Evolutionary conservation across 73 alveolate genomes (phyloP).

Genomic region (Paramecium sonneborni): DNA sequence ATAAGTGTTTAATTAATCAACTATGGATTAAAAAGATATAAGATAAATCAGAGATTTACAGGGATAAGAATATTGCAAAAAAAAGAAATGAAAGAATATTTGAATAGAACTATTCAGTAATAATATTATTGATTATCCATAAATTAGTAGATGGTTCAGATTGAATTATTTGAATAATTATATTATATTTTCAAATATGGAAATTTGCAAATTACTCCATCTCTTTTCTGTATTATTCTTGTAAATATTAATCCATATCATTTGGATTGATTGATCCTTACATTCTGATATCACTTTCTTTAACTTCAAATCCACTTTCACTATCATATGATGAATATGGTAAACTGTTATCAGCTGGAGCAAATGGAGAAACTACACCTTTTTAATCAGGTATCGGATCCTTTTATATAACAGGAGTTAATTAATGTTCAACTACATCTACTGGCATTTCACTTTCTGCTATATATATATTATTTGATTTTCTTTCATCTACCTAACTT

Average conservation of each 20-base stretch:
- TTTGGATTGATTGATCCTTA: background rate
- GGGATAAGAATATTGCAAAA: background rate
- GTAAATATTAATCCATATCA: background rate
- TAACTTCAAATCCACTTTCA: conserved; percentile 48
- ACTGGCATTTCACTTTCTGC: conserved; percentile 25
- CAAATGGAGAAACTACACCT: conserved; percentile 50
- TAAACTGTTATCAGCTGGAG: conserved; percentile 40
- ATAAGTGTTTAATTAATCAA: background rate
- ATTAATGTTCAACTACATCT: conserved; percentile 49
- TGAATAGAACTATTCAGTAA: too few relatives aligned
- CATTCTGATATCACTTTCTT: conserved; percentile 1
- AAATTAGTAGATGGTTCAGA: conserved; percentile 24
- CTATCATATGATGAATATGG: conserved; percentile 8
- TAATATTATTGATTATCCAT: background rate
- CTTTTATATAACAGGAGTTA: background rate
- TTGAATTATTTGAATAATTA: background rate
- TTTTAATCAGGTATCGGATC: conserved; percentile 13
- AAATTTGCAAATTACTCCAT: background rate
- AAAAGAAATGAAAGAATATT: background rate
- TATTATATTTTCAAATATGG: background rate
- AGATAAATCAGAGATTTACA: background rate
- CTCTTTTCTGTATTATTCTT: background rate
- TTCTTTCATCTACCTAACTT: background rate
- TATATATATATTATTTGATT: background rate
- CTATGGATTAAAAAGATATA: background rate